A percentile compares a stretch with the other conserved stretches of the same genome.
These are phyloP conservation scores for Oropetium thomaeum DNA, from an alignment of 176 grass and related monocot genomes.

Conservation along the genomic window DNA sequence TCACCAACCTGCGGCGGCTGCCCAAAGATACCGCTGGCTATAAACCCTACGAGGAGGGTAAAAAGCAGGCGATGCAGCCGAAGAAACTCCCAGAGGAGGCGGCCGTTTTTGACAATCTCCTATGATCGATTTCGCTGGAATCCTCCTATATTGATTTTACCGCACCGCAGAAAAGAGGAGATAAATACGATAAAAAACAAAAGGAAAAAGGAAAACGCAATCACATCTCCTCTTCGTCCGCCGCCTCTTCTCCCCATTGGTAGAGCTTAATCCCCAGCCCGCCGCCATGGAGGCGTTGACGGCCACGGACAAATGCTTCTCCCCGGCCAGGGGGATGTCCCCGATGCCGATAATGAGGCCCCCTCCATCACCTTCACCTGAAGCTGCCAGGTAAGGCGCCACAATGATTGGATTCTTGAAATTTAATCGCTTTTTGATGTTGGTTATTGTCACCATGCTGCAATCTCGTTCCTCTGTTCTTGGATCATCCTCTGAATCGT, in stretches of 20 bases:
- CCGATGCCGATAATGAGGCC: conserved; percentile 64
- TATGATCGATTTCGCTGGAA: conserved; percentile 23
- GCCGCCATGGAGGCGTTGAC: conserved; percentile 43
- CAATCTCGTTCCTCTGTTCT: conserved; percentile 15
- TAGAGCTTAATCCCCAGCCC: conserved; percentile 23
- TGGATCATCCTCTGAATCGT: conserved; percentile 28
- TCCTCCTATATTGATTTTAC: conserved; percentile 29
- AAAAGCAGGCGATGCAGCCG: conserved; percentile 22
- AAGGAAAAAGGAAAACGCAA: conserved; percentile 22
- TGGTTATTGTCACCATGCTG: conserved; percentile 25
- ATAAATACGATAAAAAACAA: conserved; percentile 31
- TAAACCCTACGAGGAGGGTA: conserved; percentile 38
- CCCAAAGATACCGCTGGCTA: conserved; percentile 30
- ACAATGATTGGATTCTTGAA: conserved; percentile 27
- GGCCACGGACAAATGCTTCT: conserved; percentile 51
- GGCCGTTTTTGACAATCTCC: conserved; percentile 36
- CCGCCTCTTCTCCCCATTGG: conserved; percentile 14
- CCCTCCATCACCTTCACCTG: conserved; percentile 30
- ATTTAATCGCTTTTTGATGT: conserved; percentile 29
- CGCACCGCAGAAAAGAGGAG: conserved; percentile 13
- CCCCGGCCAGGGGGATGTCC: conserved; percentile 60
- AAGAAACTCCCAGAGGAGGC: conserved; percentile 25
- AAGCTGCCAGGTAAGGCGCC: conserved; percentile 49
- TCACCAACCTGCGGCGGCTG: conserved; percentile 27
- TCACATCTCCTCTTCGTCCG: conserved; percentile 1